Evolutionary conservation across 2,329 filamentous ascomycete genomes (phyloP).

Genomic region (Sporothrix globosa): DNA sequence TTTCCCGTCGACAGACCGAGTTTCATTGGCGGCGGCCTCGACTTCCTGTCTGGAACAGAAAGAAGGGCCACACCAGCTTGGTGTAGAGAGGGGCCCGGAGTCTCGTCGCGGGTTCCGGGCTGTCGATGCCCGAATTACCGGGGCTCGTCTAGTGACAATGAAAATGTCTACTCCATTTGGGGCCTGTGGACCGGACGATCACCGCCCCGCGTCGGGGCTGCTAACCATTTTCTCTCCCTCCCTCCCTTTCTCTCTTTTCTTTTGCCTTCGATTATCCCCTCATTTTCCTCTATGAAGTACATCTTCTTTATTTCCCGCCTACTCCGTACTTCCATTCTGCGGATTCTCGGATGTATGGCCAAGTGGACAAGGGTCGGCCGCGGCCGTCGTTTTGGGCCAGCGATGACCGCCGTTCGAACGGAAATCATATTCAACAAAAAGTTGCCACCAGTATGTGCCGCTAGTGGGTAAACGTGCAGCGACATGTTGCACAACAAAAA

Average conservation of each 20-base stretch:
- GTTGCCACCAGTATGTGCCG: not conserved
- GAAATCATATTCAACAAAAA: not conserved
- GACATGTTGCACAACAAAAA: not conserved
- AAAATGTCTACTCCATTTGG: not conserved
- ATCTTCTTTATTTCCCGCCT: too few species aligned
- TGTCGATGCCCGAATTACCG: slow-evolving; percentile 8
- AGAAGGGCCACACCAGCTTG: not conserved
- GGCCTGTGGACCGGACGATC: slow-evolving; percentile 8
- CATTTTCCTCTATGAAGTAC: too few species aligned
- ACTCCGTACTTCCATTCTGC: not conserved
- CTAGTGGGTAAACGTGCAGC: not conserved
- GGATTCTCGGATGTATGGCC: not conserved
- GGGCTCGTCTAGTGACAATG: not conserved
- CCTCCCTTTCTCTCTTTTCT: not conserved
- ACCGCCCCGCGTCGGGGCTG: slow-evolving; percentile 5
- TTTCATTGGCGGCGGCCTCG: not conserved
- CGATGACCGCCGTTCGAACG: too few species aligned
- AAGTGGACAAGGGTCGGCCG: not conserved
- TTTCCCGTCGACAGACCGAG: too few species aligned
- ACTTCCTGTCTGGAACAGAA: not conserved
- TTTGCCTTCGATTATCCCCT: not conserved
- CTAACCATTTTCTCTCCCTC: not conserved
- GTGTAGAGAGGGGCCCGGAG: not conserved
- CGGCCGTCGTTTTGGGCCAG: not conserved
- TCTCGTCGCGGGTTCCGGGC: not conserved